These are phyloP conservation scores for Oxyria digyna DNA, from an alignment of 148 eudicot genomes.

Conservation along the genomic window DNA sequence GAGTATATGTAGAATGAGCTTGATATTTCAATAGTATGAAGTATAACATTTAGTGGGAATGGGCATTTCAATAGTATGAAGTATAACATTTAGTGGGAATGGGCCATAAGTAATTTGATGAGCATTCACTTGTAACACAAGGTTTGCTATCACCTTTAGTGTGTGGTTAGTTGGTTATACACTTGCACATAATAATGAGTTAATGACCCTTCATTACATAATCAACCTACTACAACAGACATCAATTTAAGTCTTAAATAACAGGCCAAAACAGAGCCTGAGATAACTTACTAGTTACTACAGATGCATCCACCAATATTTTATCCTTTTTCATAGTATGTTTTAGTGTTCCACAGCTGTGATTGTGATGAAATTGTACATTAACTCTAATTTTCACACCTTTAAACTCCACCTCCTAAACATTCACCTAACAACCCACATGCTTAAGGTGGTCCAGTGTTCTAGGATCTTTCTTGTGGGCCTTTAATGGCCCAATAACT, in stretches of 20 bases:
- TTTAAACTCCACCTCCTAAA: not conserved
- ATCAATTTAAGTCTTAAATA: not conserved
- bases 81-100: too few species aligned
- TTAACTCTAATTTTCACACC: not conserved
- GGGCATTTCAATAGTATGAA: too few species aligned
- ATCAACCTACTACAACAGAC: not conserved
- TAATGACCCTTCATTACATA: not conserved
- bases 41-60: too few species aligned
- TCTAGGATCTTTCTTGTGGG: not conserved
- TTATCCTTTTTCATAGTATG: not conserved
- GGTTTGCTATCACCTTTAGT: not conserved
- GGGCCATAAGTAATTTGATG: not conserved
- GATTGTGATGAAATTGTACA: not conserved
- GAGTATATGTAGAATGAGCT: too few species aligned
- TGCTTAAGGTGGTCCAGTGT: not conserved
- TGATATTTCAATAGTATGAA: too few species aligned
- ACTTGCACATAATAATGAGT: not conserved
- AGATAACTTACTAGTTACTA: not conserved
- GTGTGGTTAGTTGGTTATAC: too few species aligned
- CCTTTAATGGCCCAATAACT: not conserved
- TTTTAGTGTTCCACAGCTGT: not conserved
- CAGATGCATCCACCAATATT: not conserved
- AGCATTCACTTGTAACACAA: not conserved
- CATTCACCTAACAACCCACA: slow-evolving; percentile 3
- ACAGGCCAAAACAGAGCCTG: too few species aligned